Evolutionary conservation across 2,329 filamentous ascomycete species (phyloP).

Genomic region (Acarospora socialis): DNA sequence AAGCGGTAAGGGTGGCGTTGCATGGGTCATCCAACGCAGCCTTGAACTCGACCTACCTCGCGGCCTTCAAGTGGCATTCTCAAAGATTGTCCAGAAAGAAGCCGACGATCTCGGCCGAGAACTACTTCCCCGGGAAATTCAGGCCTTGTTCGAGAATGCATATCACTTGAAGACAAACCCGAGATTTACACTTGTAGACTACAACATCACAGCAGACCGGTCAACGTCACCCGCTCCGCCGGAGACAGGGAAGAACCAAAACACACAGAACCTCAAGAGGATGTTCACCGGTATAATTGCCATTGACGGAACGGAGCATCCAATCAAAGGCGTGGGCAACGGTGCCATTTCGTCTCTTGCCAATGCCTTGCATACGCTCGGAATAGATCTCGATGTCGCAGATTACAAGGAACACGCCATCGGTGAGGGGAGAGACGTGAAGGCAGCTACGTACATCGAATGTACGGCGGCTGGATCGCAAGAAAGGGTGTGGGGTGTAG

Average conservation of each 20-base stretch:
- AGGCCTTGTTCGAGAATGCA: slow-evolving; percentile 70
- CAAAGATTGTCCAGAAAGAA: slow-evolving; percentile 66
- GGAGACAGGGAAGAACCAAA: slow-evolving; percentile 54
- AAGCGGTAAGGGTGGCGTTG: slow-evolving; percentile 83
- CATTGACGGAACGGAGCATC: slow-evolving; percentile 67
- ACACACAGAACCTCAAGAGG: slow-evolving; percentile 64
- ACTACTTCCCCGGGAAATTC: slow-evolving; percentile 70
- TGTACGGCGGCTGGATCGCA: slow-evolving; percentile 55
- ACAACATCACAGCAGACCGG: slow-evolving; percentile 76
- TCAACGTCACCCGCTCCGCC: slow-evolving; percentile 58
- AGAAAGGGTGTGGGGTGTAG: slow-evolving; percentile 75
- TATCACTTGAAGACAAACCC: slow-evolving; percentile 78
- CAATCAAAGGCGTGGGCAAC: slow-evolving; percentile 67
- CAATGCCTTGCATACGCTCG: slow-evolving; percentile 61
- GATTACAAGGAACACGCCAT: slow-evolving; percentile 97
- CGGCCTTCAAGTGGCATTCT: slow-evolving; percentile 83
- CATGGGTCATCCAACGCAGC: slow-evolving; percentile 83
- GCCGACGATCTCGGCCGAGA: slow-evolving; percentile 74
- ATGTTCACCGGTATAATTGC: slow-evolving; percentile 74
- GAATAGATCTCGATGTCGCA: slow-evolving; percentile 76
- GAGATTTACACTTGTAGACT: slow-evolving; percentile 77
- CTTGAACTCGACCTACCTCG: slow-evolving; percentile 86
- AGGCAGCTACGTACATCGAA: slow-evolving; percentile 92
- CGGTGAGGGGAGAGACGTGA: slow-evolving; percentile 56
- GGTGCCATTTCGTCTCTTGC: slow-evolving; percentile 83